A percentile compares a stretch with the other conserved stretches of the same genome.
Conservation (phyloP, 192 early-diverging fungal species). For the Gaertneriomyces sp. region DNA sequence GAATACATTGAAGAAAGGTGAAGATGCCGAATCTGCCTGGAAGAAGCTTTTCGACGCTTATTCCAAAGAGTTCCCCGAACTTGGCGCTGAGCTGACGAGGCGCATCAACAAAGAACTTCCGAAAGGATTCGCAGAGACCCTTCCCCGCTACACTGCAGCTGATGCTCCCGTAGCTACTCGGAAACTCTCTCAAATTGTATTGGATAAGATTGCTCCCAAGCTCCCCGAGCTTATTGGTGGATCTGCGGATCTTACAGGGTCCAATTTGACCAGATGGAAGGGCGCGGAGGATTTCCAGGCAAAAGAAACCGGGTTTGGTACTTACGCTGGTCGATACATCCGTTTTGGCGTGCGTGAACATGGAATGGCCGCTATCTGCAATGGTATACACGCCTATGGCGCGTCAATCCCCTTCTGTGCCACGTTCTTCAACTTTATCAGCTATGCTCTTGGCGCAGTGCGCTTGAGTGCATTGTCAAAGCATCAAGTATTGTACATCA, state of each 20-base stretch:
- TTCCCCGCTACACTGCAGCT: slow-evolving; percentile 78
- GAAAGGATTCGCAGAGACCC: slow-evolving; percentile 60
- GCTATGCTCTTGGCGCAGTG: slow-evolving; percentile 75
- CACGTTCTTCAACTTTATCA: slow-evolving; percentile 81
- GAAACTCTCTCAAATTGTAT: slow-evolving; percentile 48
- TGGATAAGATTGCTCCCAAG: slow-evolving; percentile 74
- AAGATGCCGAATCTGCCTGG: slow-evolving; percentile 72
- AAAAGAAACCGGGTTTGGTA: slow-evolving; percentile 62
- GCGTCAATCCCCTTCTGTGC: slow-evolving; percentile 75
- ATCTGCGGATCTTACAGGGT: slow-evolving; percentile 94
- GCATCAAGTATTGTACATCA: slow-evolving; percentile 90
- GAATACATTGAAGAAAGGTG: slow-evolving; percentile 53
- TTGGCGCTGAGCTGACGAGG: slow-evolving; percentile 69
- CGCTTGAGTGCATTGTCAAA: slow-evolving; percentile 86
- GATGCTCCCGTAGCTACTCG: slow-evolving; percentile 77
- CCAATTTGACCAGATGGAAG: slow-evolving; percentile 96
- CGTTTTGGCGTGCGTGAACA: slow-evolving; percentile 98
- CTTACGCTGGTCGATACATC: slow-evolving; percentile 83
- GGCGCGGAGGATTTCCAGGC: slow-evolving; percentile 80
- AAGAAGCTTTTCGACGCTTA: slow-evolving; percentile 69
- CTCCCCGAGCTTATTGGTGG: slow-evolving; percentile 89
- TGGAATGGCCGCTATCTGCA: slow-evolving; percentile 91
- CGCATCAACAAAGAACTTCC: slow-evolving; percentile 67
- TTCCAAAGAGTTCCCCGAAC: slow-evolving; percentile 60
- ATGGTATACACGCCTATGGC: slow-evolving; percentile 86